Percentiles rank a stretch among this genome's conserved stretches.
Evolutionary conservation across 2,329 filamentous ascomycete species (phyloP).

Genomic region (Stagonosporopsis rhizophila): DNA sequence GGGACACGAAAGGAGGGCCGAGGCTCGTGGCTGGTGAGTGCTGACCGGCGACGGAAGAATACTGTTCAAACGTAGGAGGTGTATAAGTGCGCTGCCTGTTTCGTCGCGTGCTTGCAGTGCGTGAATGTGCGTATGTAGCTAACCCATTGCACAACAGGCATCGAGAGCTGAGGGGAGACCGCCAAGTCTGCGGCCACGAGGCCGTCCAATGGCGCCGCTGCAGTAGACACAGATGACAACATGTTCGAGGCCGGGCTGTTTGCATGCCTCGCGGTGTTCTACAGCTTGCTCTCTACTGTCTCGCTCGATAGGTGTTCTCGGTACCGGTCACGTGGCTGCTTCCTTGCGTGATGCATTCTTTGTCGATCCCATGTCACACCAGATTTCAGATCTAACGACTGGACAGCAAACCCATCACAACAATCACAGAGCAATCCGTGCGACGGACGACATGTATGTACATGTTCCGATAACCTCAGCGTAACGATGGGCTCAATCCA

Average conservation of each 20-base stretch:
- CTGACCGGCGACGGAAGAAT: conserved; percentile 18
- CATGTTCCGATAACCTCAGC: too few species aligned
- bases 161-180: conserved; percentile 21
- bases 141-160: conserved; percentile 21
- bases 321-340: neutral
- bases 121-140: conserved; percentile 31
- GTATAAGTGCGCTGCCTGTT: conserved; percentile 19
- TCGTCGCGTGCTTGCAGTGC: conserved; percentile 44
- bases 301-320: neutral
- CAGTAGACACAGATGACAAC: conserved; percentile 12
- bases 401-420: neutral
- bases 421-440: neutral
- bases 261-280: conserved; percentile 1
- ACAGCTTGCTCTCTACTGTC: neutral
- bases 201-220: conserved; percentile 10
- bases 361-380: neutral
- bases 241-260: conserved; percentile 10
- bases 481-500: too few species aligned
- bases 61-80: neutral
- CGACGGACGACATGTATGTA: too few species aligned
- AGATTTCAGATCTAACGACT: neutral
- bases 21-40: conserved; percentile 33
- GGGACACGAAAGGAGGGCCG: conserved; percentile 37
- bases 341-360: neutral
- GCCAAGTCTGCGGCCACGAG: conserved; percentile 17